These are phyloP conservation scores for Vigna unguiculata DNA, from an alignment of 306 rosid species.

Conservation along the genomic window DNA sequence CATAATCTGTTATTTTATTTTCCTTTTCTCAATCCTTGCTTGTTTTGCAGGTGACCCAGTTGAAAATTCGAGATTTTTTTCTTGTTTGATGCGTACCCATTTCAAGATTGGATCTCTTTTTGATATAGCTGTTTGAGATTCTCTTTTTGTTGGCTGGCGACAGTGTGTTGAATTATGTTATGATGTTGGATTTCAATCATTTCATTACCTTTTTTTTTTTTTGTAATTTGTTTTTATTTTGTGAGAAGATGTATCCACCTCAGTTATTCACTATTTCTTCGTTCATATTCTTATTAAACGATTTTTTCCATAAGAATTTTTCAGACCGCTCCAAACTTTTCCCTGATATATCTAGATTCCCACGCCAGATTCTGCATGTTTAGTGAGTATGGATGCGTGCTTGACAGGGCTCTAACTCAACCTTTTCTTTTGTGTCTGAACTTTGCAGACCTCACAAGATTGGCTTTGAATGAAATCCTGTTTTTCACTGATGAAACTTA, in stretches of 20 bases:
- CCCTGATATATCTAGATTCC: conserved; percentile 29
- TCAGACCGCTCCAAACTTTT: conserved; percentile 7
- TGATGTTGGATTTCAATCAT: conserved; percentile 33
- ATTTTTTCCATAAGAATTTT: neutral
- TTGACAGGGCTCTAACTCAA: conserved; percentile 30
- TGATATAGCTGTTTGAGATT: conserved; percentile 39
- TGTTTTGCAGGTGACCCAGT: conserved; percentile 43
- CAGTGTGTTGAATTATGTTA: conserved; percentile 39
- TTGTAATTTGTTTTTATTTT: neutral
- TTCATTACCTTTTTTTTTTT: conserved; percentile 17
- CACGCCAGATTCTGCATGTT: conserved; percentile 33
- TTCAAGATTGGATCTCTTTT: conserved; percentile 44
- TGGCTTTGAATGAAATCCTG: conserved; percentile 39
- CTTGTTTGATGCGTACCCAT: conserved; percentile 47
- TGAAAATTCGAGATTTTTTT: conserved; percentile 40
- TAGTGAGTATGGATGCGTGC: conserved; percentile 8
- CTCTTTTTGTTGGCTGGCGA: conserved; percentile 25
- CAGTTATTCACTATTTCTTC: conserved; percentile 18
- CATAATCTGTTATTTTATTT: neutral
- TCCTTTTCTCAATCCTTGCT: conserved; percentile 2
- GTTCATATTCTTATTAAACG: conserved; percentile 11
- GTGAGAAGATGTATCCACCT: conserved; percentile 3
- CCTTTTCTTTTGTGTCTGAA: conserved; percentile 2
- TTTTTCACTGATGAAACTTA: conserved; percentile 44
- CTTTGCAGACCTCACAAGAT: conserved; percentile 49